Evolutionary conservation across 1,284 basidiomycete species (phyloP), one percentile per base, ranked within the genome.

Genomic region (Fomitiporia mediterranea): DNA sequence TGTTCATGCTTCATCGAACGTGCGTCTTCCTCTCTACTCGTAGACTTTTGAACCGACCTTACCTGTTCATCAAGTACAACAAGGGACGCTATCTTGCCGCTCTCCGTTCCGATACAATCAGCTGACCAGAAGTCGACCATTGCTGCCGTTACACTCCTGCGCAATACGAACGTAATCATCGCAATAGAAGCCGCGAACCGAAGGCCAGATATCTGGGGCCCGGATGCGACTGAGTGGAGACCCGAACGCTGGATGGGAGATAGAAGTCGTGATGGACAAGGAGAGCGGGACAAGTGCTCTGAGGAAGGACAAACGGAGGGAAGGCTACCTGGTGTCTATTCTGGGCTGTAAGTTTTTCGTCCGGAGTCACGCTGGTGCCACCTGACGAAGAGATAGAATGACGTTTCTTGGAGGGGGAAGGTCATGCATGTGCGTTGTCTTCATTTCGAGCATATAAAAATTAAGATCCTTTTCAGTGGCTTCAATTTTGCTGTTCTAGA

Each of bases 391-490:
- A 30, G 11, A 11, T 46, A 69, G 69, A 23, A 66, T 71, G 66
- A 69, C 71, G 0, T 70, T 72, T 60, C 58, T 65, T n/a, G 68
- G 62, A 3, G 69, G 69, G 3, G 48, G 58, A 5, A 60, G 67
- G 37, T 62, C 69, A 23, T 72, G 67, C 64, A 70, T 70, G 55
- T 60, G 35, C n/a, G 56, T 44, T 40, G 6, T 3, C 35, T 39
- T 38, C 17, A 5, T 40, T 4, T 19, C 5, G 13, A 8, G 8
- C 13, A 23, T 35, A 3, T 25, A 37, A 25, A 11, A n/a, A 35
- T 28, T 42, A 6, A 42, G 13, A 15, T 15, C n/a, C 11, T 17
- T 37, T 11, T 39, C 43, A 56, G 55, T 21, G 56, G 56, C 11
- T 46, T 57, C 21, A 57, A 57, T 23, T 57, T 52, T 30, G 56